Conservation (phyloP, 805 yeast species). For the Starmerella vitae region DNA sequence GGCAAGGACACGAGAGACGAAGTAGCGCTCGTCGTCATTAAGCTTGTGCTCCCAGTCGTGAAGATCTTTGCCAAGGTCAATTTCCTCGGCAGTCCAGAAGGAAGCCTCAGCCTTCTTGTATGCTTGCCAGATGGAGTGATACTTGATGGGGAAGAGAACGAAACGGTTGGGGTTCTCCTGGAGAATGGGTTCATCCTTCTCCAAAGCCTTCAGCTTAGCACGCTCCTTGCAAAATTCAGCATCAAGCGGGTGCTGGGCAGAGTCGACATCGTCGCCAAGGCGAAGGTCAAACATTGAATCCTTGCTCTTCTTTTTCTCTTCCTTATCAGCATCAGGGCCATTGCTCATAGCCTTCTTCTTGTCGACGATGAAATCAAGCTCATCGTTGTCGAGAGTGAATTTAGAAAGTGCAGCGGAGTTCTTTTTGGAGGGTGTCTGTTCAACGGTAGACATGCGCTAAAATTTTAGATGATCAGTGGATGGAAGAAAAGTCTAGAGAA, state of each 20-base stretch:
- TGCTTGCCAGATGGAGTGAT: constrained; percentile 97
- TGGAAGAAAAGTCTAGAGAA: not conserved
- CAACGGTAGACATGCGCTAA: too few species aligned
- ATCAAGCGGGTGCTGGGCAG: constrained; percentile 17
- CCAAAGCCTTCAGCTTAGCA: constrained; percentile 47
- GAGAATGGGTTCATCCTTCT: constrained; percentile 80
- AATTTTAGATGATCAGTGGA: too few species aligned
- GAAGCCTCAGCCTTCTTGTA: constrained; percentile 98
- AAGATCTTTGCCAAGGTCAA: constrained; percentile 82
- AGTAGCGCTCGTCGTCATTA: constrained; percentile 84
- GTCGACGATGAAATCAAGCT: constrained; percentile 14
- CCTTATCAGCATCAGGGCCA: constrained; percentile 27
- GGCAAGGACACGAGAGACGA: constrained; percentile 84
- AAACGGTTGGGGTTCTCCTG: constrained; percentile 75
- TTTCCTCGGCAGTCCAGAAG: constrained; percentile 99
- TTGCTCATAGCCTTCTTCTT: constrained; percentile 17
- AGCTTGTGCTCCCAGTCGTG: constrained; percentile 85
- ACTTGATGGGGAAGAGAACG: constrained; percentile 90
- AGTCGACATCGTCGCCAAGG: constrained; percentile 8
- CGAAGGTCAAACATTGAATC: constrained; percentile 17
- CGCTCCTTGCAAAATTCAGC: constrained; percentile 24
- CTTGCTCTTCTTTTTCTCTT: constrained; percentile 2
- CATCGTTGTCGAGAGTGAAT: constrained; percentile 33
- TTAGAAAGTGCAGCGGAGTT: constrained; percentile 44
- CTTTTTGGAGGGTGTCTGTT: constrained; percentile 50